These are phyloP conservation scores for Fusarium scirpi DNA, from an alignment of 2,329 filamentous ascomycete genomes.

Conservation along the genomic window DNA sequence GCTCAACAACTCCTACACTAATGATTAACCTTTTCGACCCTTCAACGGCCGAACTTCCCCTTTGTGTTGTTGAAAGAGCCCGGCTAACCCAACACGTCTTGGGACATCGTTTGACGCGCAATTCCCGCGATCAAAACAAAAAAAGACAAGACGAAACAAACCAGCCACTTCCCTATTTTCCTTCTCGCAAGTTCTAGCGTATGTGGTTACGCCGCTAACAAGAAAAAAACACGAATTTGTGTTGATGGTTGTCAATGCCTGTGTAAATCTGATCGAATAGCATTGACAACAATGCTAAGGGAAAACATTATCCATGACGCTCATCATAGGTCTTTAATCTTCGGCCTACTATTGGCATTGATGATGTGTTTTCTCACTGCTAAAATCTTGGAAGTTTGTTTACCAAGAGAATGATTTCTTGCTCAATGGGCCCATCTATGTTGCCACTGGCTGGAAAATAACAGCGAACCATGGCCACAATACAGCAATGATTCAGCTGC, in stretches of 20 bases:
- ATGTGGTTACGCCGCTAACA: slow-evolving; percentile 23
- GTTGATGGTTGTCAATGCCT: neutral
- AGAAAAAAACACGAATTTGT: slow-evolving; percentile 3
- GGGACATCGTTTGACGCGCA: slow-evolving; percentile 23
- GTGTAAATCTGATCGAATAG: neutral
- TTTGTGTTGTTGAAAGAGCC: slow-evolving; percentile 16
- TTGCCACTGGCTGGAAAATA: slow-evolving; percentile 26
- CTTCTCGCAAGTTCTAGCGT: slow-evolving; percentile 35
- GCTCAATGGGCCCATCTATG: slow-evolving; percentile 8
- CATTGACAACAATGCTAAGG: neutral
- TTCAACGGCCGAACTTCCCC: slow-evolving; percentile 30
- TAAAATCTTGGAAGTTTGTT: neutral
- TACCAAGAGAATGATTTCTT: neutral
- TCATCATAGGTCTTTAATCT: neutral
- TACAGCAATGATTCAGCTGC: neutral
- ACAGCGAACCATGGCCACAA: slow-evolving; percentile 6
- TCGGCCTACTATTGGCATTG: neutral
- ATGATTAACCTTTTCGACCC: slow-evolving; percentile 13
- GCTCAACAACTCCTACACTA: slow-evolving; percentile 12
- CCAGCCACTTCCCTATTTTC: slow-evolving; percentile 4
- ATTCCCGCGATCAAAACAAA: slow-evolving; percentile 6
- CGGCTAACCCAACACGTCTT: slow-evolving; percentile 25
- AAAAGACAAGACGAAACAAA: slow-evolving; percentile 33
- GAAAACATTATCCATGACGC: slow-evolving; percentile 4
- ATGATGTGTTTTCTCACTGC: slow-evolving; percentile 1